Evolutionary conservation across 179 eudicot genomes (phyloP).

Genomic region (Carnegiea gigantea): DNA sequence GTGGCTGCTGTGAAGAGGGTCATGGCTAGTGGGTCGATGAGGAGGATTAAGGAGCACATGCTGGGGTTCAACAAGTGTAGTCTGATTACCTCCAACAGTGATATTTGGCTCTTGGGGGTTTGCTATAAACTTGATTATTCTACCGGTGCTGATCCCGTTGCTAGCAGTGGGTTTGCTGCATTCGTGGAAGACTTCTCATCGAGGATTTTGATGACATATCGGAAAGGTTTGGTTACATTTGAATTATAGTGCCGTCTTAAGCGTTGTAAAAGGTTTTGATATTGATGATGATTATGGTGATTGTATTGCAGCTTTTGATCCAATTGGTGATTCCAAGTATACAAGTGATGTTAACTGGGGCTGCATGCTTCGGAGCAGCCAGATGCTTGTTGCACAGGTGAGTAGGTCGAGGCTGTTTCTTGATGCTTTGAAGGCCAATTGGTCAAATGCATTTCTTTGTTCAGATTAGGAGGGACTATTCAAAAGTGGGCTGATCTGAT

Average conservation of each 20-base stretch:
- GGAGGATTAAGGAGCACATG: constrained; percentile 75
- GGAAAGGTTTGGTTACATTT: constrained; percentile 59
- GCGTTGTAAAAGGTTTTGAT: background rate
- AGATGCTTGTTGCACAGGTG: constrained; percentile 97
- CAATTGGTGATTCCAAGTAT: constrained; percentile 87
- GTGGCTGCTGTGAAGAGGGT: constrained; percentile 67
- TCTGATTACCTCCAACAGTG: constrained; percentile 55
- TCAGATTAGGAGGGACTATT: background rate
- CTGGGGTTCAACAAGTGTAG: constrained; percentile 56
- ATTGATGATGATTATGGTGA: constrained; percentile 5
- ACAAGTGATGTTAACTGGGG: constrained; percentile 98
- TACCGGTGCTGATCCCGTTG: constrained; percentile 47
- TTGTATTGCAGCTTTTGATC: constrained; percentile 59
- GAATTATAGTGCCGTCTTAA: background rate
- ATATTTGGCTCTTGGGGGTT: constrained; percentile 90
- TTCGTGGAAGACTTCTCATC: constrained; percentile 92
- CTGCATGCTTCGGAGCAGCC: constrained; percentile 97
- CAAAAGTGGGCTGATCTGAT: background rate
- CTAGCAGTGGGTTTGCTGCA: constrained; percentile 61
- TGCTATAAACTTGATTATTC: constrained; percentile 76
- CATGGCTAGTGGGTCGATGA: constrained; percentile 73
- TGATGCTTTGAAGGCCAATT: background rate
- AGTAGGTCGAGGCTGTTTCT: constrained; percentile 11
- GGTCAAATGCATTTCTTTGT: background rate
- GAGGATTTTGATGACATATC: constrained; percentile 83